Evolutionary conservation across 2,329 filamentous ascomycete species (phyloP), one percentile per base, ranked within the genome.

Genomic region (Epichloe brachyelytri): DNA sequence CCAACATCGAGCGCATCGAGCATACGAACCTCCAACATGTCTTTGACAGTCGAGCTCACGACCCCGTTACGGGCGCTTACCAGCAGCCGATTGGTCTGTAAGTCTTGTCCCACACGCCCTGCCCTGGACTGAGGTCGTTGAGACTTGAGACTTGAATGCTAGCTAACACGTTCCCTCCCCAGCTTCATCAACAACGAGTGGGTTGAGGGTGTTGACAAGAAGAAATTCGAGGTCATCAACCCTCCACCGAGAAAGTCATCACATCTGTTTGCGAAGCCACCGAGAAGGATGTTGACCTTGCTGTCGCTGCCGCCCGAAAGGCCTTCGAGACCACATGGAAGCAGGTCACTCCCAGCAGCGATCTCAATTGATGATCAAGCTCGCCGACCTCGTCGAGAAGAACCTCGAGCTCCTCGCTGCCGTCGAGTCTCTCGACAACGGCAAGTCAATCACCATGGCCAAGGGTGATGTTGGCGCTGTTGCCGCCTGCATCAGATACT

Each of bases 141-240:
- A 38, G 19, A 7, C 30, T 26, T 8, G 22, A 26, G 1, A 4
- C 17, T 14, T 36, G 19, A 3, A 17, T 40, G 17, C 17, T 43
- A 7, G 20, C 51, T 41, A 26, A 48, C 2, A 15, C 33, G 36
- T 19, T 37, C 44, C 22, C 6, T 46, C 20, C 19, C 10, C 62
- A 88, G 85, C 55, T 93, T 88, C 78, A 93, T 95, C 79, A 90
- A 93, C 79, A 90, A 91, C 70, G 85, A 96, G 71, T 96, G 84
- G 73, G 80, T 94, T 57, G 68, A 70, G 62, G 77, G 82, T 66
- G 82, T 85, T 56, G 87, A 95, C 61, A 89, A 89, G 73, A 85
- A 88, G 79, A 89, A 84, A 59, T 93, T 95, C 65, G 88, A 95
- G 72, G 86, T 89, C 68, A 84, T 93, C 77, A 95, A 95, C 79